A percentile compares a stretch with the other conserved stretches of the same genome.
phyloP scores from a whole-genome alignment of 176 grass and related monocot genomes.

The Alopecurus myosuroides region DNA sequence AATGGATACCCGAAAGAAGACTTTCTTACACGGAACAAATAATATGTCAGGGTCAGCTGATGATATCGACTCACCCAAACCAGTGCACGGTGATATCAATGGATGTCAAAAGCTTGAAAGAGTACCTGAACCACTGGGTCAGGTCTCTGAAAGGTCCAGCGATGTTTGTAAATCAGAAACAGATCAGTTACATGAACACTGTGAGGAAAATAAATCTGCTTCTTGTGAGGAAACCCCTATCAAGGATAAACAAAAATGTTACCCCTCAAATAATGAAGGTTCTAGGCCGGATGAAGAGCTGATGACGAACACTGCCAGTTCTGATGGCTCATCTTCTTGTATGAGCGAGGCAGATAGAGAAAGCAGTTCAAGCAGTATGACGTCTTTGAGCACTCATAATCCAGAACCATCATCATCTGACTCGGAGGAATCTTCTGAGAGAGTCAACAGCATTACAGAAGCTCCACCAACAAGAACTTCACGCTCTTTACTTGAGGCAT shows the following conservation, averaged over 20 bases:
- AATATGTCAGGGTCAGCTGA: constrained; percentile 13
- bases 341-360: constrained; percentile 75
- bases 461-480: constrained; percentile 37
- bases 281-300: constrained; percentile 38
- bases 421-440: constrained; percentile 62
- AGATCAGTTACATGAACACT: constrained; percentile 9
- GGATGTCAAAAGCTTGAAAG: constrained; percentile 13
- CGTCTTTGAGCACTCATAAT: constrained; percentile 58
- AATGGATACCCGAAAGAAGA: constrained; percentile 67
- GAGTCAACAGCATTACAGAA: constrained; percentile 13
- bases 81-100: constrained; percentile 20
- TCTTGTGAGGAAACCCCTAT: constrained; percentile 19
- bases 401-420: constrained; percentile 72
- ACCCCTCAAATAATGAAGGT: constrained; percentile 21
- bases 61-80: constrained; percentile 24
- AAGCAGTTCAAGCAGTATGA: constrained; percentile 62
- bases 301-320: constrained; percentile 44
- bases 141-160: constrained; percentile 26
- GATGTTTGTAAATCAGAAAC: constrained; percentile 28
- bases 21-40: constrained; percentile 26
- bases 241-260: constrained; percentile 23
- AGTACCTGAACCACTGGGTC: constrained; percentile 21
- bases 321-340: constrained; percentile 71
- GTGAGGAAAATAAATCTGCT: constrained; percentile 13
- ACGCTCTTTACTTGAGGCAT: constrained; percentile 46